Conservation (phyloP, 2,329 filamentous ascomycete genomes). For the Nemania abortiva region DNA sequence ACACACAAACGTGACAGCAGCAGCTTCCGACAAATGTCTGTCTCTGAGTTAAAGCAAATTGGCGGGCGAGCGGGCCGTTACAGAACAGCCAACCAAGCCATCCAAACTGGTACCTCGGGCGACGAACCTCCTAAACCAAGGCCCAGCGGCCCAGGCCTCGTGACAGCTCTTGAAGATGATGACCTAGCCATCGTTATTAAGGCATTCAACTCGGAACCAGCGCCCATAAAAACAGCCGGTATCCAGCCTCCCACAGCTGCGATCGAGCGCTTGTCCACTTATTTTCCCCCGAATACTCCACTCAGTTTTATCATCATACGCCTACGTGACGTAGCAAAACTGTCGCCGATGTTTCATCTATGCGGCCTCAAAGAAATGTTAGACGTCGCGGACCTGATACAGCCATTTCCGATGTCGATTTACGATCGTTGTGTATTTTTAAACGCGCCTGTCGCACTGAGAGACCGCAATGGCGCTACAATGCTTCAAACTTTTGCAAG, state of each 20-base stretch:
- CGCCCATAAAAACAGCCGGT: slow-evolving; percentile 77
- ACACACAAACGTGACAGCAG: slow-evolving; percentile 77
- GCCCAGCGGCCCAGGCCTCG: slow-evolving; percentile 67
- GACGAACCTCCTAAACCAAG: slow-evolving; percentile 39
- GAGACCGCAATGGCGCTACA: slow-evolving; percentile 59
- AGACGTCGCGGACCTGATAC: slow-evolving; percentile 78
- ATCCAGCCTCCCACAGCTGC: slow-evolving; percentile 78
- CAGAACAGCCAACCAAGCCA: slow-evolving; percentile 74
- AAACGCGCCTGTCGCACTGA: slow-evolving; percentile 73
- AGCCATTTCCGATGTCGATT: slow-evolving; percentile 76
- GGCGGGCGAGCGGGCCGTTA: slow-evolving; percentile 91
- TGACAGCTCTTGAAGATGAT: slow-evolving; percentile 79
- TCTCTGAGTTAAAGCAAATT: slow-evolving; percentile 93
- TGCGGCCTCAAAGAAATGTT: slow-evolving; percentile 73
- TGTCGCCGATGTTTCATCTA: slow-evolving; percentile 77
- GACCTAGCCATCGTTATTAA: slow-evolving; percentile 74
- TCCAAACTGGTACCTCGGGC: slow-evolving; percentile 42
- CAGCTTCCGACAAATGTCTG: slow-evolving; percentile 67
- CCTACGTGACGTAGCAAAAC: slow-evolving; percentile 74
- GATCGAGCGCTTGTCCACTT: slow-evolving; percentile 78
- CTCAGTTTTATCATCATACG: slow-evolving; percentile 85
- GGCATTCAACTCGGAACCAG: slow-evolving; percentile 73
- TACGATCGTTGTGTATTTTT: slow-evolving; percentile 82
- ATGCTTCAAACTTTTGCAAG: slow-evolving; percentile 74
- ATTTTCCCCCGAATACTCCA: slow-evolving; percentile 84